Evolutionary conservation across 2,329 filamentous ascomycete genomes (phyloP).

Genomic region (Ascochyta viciae-villosae): DNA sequence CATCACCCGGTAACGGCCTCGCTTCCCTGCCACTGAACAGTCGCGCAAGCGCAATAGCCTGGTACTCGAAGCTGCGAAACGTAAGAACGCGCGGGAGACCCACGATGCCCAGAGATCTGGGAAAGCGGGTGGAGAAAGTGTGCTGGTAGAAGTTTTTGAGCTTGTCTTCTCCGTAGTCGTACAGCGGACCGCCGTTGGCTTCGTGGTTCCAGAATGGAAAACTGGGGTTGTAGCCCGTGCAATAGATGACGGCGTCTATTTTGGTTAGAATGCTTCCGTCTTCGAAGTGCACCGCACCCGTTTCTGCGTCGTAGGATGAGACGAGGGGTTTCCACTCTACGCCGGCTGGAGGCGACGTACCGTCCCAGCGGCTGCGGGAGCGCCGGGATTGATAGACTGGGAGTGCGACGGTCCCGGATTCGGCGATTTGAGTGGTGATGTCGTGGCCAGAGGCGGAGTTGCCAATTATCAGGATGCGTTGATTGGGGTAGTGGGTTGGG

Average conservation of each 20-base stretch:
- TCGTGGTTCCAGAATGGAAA: constrained; percentile 59
- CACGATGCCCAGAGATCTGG: constrained; percentile 57
- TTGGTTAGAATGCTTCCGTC: constrained; percentile 31
- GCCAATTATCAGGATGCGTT: constrained; percentile 36
- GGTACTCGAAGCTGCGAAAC: constrained; percentile 64
- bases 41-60: constrained; percentile 61
- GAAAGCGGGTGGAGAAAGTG: constrained; percentile 48
- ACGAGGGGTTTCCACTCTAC: constrained; percentile 64
- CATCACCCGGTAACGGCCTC: constrained; percentile 28
- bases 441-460: constrained; percentile 46
- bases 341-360: constrained; percentile 54
- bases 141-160: constrained; percentile 54
- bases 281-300: constrained; percentile 34
- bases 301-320: constrained; percentile 46
- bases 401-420: constrained; percentile 35
- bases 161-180: constrained; percentile 57
- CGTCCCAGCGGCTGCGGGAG: constrained; percentile 60
- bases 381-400: constrained; percentile 63
- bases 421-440: constrained; percentile 32
- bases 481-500: constrained; percentile 16
- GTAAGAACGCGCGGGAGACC: constrained; percentile 61
- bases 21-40: constrained; percentile 55
- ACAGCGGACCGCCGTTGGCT: constrained; percentile 56
- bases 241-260: constrained; percentile 42
- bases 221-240: constrained; percentile 49